Conservation (phyloP, 2,329 filamentous ascomycete species). For the Fusarium papillatum region DNA sequence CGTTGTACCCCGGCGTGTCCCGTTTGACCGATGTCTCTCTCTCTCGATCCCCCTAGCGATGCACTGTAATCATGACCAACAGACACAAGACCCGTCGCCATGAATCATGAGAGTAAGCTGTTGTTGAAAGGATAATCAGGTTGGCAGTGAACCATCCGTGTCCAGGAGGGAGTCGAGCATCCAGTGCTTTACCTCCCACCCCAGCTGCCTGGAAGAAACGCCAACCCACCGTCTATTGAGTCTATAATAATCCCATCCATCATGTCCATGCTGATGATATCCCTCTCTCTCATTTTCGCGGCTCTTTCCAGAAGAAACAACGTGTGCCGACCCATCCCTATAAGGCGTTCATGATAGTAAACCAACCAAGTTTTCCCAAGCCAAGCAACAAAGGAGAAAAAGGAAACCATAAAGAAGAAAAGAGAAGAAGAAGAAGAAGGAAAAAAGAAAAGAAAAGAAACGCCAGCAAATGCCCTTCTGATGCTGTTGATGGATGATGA, state of each 20-base stretch:
- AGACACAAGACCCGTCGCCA: background rate
- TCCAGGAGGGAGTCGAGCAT: slow-evolving; percentile 16
- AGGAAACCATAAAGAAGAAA: background rate
- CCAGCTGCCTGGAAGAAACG: slow-evolving; percentile 34
- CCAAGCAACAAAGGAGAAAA: slow-evolving; percentile 5
- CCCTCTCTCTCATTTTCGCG: slow-evolving; percentile 28
- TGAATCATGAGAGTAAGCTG: slow-evolving; percentile 16
- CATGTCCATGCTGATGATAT: slow-evolving; percentile 12
- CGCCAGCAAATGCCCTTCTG: slow-evolving; percentile 36
- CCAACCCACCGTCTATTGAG: slow-evolving; percentile 41
- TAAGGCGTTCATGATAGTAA: slow-evolving; percentile 30
- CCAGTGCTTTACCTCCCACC: slow-evolving; percentile 19
- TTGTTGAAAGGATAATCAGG: slow-evolving; percentile 6
- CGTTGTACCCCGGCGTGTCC: background rate
- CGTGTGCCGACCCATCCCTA: slow-evolving; percentile 21
- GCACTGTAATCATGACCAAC: slow-evolving; percentile 11
- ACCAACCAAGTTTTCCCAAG: slow-evolving; percentile 3
- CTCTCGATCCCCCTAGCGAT: slow-evolving; percentile 16
- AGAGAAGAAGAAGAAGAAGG: background rate
- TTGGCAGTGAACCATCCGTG: slow-evolving; percentile 27
- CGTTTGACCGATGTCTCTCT: slow-evolving; percentile 15
- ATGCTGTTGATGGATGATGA: slow-evolving; percentile 18
- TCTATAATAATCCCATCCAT: slow-evolving; percentile 27
- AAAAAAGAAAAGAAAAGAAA: slow-evolving; percentile 8
- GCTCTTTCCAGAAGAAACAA: slow-evolving; percentile 29